Base-by-base conservation (phyloP, 2,329 filamentous ascomycete genomes). In the Fusarium sp. region DNA sequence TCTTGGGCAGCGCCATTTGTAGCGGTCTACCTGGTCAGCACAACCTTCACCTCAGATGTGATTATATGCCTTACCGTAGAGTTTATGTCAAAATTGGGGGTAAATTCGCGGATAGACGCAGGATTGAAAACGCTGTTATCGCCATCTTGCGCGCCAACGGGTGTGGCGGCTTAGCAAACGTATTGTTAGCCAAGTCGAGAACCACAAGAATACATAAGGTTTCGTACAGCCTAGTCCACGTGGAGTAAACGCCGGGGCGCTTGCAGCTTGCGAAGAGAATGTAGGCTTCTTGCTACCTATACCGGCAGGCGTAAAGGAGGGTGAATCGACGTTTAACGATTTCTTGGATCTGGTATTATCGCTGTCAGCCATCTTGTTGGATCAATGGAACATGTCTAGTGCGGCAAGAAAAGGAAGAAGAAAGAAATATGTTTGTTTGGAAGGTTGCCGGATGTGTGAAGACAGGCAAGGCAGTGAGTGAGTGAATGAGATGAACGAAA, bases 261-360 rank as follows among this genome's bases (percentile, higher is more conserved):
- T 96, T n/a, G 92, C 94, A 58, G 93, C 92, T 80, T 97, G 94
- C 2, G 94, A 93, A 10, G 94, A 96, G 69, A 98, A 94, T 11
- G 90, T 90, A 12, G 90, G 86, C 75, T 91, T 91, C 80, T 93
- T 93, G 25, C 82, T 77, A 2, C 82, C 80, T 44, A 85, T 73
- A 62, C 79, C 82, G 16, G 88, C 83, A 8, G 95, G 95, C 0
- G 93, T 98, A 79, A 99, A 99, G 49, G 95, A 93, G 14, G 96
- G 95, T 11, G 96, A 98, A 76, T 98, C 96, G 76, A 97, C 96
- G 79, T 97, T 99, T 72, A 99, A 86, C 28, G 91, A 85, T 80
- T 94, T 96, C 80, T 93, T 93, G 25, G 83, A 77, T 63, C 84
- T 86, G 31, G 34, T 16, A 16, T 34, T 18, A 14, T 52, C 37